These are phyloP conservation scores for Alternaria triticimaculans DNA, from an alignment of 2,329 filamentous ascomycete genomes.

Conservation along the genomic window DNA sequence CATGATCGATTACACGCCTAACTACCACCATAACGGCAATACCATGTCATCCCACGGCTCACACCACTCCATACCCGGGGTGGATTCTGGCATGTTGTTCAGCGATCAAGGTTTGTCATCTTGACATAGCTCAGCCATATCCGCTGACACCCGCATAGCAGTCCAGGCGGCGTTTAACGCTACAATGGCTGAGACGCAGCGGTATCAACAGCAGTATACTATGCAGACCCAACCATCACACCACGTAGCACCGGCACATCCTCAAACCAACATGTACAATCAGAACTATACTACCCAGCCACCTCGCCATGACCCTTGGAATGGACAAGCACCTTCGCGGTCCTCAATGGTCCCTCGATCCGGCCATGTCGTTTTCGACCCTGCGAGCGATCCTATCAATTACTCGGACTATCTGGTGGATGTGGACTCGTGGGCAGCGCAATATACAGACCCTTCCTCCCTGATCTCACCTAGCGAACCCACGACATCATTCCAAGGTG, in stretches of 20 bases:
- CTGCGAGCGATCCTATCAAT: constrained; percentile 33
- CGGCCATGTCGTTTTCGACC: constrained; percentile 40
- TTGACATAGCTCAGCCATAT: background rate
- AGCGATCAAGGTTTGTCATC: constrained; percentile 31
- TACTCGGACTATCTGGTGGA: constrained; percentile 28
- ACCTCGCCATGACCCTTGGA: constrained; percentile 43
- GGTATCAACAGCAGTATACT: constrained; percentile 29
- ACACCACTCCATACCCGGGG: constrained; percentile 28
- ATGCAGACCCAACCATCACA: constrained; percentile 24
- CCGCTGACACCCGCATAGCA: constrained; percentile 28
- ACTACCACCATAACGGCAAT: constrained; percentile 35
- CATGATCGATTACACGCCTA: constrained; percentile 37
- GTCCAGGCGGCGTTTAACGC: constrained; percentile 32
- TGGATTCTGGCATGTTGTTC: constrained; percentile 32
- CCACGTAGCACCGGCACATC: constrained; percentile 22
- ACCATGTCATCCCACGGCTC: constrained; percentile 36
- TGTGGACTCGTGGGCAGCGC: constrained; percentile 33
- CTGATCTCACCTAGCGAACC: constrained; percentile 40
- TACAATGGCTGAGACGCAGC: constrained; percentile 29
- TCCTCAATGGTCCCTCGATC: constrained; percentile 36
- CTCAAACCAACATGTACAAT: constrained; percentile 25
- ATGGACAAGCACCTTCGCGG: constrained; percentile 34
- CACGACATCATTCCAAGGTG: constrained; percentile 30
- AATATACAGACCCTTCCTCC: constrained; percentile 35
- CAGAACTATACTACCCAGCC: constrained; percentile 34